A percentile compares a stretch with the other conserved stretches of the same genome.
phyloP scores from a whole-genome alignment of 2,329 filamentous ascomycete species.

The Calonectria crousiana region DNA sequence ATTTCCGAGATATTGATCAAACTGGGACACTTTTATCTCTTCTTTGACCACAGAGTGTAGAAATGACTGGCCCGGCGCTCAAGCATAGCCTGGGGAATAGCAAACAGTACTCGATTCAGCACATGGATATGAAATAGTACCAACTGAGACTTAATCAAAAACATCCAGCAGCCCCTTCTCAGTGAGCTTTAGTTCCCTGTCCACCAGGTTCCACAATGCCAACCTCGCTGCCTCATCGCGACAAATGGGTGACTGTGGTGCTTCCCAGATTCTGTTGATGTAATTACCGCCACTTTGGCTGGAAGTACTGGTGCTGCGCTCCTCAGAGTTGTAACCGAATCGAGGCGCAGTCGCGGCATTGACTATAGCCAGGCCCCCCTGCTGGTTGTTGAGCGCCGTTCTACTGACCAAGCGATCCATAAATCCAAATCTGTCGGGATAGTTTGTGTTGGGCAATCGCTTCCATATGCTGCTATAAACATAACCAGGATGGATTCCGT shows the following conservation, averaged over 20 bases:
- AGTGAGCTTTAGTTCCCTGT: background rate
- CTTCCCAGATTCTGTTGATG: slow-evolving; percentile 8
- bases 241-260: background rate
- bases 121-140: background rate
- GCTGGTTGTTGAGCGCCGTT: background rate
- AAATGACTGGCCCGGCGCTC: too few relatives aligned
- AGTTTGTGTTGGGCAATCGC: background rate
- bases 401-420: background rate
- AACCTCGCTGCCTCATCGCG: background rate
- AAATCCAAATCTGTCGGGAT: background rate
- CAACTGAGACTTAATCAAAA: background rate
- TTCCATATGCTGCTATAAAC: slow-evolving; percentile 4
- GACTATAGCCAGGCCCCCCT: slow-evolving; percentile 9
- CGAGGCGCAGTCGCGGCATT: slow-evolving; percentile 2
- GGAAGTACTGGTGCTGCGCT: background rate
- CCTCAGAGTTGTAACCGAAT: background rate
- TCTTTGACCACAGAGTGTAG: too few relatives aligned
- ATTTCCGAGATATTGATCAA: too few relatives aligned
- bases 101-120: background rate
- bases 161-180: background rate
- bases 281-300: background rate
- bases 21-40: too few relatives aligned
- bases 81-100: background rate
- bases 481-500: slow-evolving; percentile 15
- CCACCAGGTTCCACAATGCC: background rate